Evolutionary conservation across 1,139 yeast genomes (phyloP).

Genomic region (Scheffersomyces parashehatae): DNA sequence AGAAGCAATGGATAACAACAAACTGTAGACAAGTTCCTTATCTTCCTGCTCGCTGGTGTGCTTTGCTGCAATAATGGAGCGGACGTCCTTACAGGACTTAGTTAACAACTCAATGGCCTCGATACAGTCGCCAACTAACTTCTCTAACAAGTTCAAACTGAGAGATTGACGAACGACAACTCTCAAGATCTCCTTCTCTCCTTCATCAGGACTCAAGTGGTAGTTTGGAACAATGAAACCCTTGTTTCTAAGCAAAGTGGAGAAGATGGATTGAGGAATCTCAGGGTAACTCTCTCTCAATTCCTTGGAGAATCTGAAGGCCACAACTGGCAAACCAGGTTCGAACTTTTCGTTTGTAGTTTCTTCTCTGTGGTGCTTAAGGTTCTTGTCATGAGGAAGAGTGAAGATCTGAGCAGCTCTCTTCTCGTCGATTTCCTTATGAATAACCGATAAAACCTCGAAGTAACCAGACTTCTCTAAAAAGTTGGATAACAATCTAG

Average conservation of each 20-base stretch:
- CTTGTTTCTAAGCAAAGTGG: slow-evolving; percentile 71
- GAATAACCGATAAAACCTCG: slow-evolving; percentile 77
- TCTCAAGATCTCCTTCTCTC: slow-evolving; percentile 68
- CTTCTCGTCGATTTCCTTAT: slow-evolving; percentile 43
- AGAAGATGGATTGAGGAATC: slow-evolving; percentile 80
- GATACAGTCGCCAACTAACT: slow-evolving; percentile 67
- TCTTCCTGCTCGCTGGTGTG: slow-evolving; percentile 18
- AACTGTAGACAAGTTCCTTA: slow-evolving; percentile 27
- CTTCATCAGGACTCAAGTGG: slow-evolving; percentile 67
- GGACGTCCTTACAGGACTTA: slow-evolving; percentile 31
- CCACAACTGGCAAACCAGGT: slow-evolving; percentile 88
- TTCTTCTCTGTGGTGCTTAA: slow-evolving; percentile 9
- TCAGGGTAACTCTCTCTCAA: slow-evolving; percentile 66
- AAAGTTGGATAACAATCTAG: slow-evolving; percentile 65
- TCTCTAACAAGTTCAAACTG: slow-evolving; percentile 70
- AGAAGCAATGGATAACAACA: slow-evolving; percentile 41
- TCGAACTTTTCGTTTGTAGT: slow-evolving; percentile 45
- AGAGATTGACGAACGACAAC: slow-evolving; percentile 80
- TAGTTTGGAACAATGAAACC: slow-evolving; percentile 93
- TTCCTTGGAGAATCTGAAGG: slow-evolving; percentile 69
- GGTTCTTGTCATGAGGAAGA: slow-evolving; percentile 18
- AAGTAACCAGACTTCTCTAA: slow-evolving; percentile 67
- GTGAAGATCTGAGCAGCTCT: slow-evolving; percentile 20
- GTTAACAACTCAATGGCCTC: slow-evolving; percentile 57
- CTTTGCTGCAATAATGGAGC: slow-evolving; percentile 18